phyloP scores from a whole-genome alignment of 805 yeast species.

The Cyberlindnera galapagoensis region DNA sequence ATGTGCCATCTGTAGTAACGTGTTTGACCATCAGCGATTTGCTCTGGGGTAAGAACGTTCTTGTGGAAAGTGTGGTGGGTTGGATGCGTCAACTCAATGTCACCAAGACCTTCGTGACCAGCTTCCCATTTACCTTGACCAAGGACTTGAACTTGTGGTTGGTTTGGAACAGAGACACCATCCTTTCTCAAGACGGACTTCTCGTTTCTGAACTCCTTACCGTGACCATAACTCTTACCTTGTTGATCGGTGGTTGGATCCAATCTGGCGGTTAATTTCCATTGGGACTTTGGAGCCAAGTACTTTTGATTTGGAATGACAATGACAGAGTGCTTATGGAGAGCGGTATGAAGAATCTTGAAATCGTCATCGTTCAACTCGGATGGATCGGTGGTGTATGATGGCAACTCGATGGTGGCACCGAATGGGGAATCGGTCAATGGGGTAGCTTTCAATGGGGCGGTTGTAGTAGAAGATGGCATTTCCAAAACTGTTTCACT shows the following conservation, averaged over 20 bases:
- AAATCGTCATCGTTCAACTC: conserved; percentile 61
- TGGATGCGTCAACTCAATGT: conserved; percentile 68
- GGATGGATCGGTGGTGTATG: conserved; percentile 59
- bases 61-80: conserved; percentile 80
- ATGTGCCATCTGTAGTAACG: conserved; percentile 93
- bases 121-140: conserved; percentile 70
- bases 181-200: conserved; percentile 71
- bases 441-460: conserved; percentile 14
- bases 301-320: conserved; percentile 69
- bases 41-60: conserved; percentile 52
- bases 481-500: too few species aligned
- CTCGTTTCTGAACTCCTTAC: conserved; percentile 63
- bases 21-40: conserved; percentile 57
- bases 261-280: conserved; percentile 65
- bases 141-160: conserved; percentile 86
- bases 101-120: conserved; percentile 50
- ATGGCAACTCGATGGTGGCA: conserved; percentile 59
- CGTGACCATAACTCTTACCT: conserved; percentile 76
- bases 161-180: conserved; percentile 70
- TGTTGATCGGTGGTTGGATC: conserved; percentile 55
- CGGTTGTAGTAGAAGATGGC: too few species aligned
- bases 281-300: conserved; percentile 69
- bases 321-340: conserved; percentile 62
- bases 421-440: conserved; percentile 48
- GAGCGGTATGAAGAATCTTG: conserved; percentile 51